Evolutionary conservation across 768 basidiomycete genomes (phyloP).

Genomic region (Erythrobasidium yunnanense): DNA sequence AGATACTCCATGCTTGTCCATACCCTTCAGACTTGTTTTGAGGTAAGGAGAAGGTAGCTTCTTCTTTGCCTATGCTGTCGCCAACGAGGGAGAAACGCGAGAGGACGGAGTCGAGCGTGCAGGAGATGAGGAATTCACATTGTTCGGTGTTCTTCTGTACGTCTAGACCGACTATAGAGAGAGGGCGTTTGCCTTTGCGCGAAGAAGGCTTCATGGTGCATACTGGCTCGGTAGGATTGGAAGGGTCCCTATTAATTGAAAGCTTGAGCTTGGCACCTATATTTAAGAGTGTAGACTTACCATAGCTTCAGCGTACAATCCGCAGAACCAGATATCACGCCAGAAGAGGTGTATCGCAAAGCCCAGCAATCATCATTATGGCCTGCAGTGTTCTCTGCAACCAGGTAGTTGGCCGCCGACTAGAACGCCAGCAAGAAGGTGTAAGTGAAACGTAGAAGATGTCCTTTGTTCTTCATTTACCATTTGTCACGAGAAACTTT

Average conservation of each 20-base stretch:
- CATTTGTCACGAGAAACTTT: too few relatives aligned
- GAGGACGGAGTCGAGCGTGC: slow-evolving; percentile 6
- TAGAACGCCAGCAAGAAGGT: too few relatives aligned
- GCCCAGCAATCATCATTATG: slow-evolving; percentile 18
- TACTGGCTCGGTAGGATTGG: slow-evolving; percentile 2
- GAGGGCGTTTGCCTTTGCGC: background rate
- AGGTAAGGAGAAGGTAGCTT: background rate
- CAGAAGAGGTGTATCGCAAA: background rate
- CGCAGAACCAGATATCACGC: slow-evolving; percentile 15
- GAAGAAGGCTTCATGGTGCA: background rate
- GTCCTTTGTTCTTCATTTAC: too few relatives aligned
- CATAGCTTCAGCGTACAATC: slow-evolving; percentile 17
- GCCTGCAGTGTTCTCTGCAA: background rate
- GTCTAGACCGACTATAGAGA: slow-evolving; percentile 17
- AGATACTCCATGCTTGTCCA: slow-evolving; percentile 11
- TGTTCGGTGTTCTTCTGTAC: background rate
- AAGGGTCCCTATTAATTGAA: slow-evolving; percentile 4
- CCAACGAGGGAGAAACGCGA: slow-evolving; percentile 11
- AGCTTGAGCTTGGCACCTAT: background rate
- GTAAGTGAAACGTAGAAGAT: too few relatives aligned
- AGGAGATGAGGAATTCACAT: background rate
- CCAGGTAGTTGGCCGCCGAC: slow-evolving; percentile 20
- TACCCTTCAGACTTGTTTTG: background rate
- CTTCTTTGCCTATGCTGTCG: background rate
- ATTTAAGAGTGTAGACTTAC: background rate